These are phyloP conservation scores for Lentinula raphanica DNA, from an alignment of 768 basidiomycete genomes.

Conservation along the genomic window DNA sequence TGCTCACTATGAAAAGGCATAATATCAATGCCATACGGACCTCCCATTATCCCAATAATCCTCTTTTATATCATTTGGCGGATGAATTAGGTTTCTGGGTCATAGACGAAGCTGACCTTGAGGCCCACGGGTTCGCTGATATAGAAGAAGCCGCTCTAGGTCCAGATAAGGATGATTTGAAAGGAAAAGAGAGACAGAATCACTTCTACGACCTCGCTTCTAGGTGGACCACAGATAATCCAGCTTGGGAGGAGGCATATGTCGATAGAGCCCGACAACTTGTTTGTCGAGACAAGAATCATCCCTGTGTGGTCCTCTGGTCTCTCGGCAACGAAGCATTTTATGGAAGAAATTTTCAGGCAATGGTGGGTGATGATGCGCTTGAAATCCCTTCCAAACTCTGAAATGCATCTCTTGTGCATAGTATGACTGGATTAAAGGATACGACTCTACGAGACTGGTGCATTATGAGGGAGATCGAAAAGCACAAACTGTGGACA, in stretches of 20 bases:
- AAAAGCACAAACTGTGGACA: conserved; percentile 2
- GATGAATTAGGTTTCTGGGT: conserved; percentile 12
- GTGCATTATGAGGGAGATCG: conserved; percentile 10
- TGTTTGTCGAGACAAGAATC: conserved; percentile 9
- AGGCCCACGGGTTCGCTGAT: conserved; percentile 8
- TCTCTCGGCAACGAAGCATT: conserved; percentile 11
- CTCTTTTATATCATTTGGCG: conserved; percentile 6
- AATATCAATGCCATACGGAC: conserved; percentile 11
- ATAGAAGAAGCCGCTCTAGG: conserved; percentile 6
- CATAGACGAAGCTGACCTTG: conserved; percentile 11
- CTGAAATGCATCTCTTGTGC: too few relatives aligned
- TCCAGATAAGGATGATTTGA: neutral
- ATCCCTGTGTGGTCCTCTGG: conserved; percentile 8
- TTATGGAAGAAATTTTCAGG: conserved; percentile 7
- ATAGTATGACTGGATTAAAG: conserved; percentile 9
- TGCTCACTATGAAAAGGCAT: conserved; percentile 9
- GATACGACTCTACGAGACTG: conserved; percentile 5
- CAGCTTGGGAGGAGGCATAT: conserved; percentile 11
- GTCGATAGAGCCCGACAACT: conserved; percentile 9
- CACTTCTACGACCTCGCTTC: conserved; percentile 5
- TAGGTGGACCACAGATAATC: conserved; percentile 10
- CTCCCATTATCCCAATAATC: conserved; percentile 9
- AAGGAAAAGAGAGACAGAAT: conserved; percentile 6
- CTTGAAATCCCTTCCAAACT: neutral
- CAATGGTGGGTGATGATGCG: neutral